phyloP scores from a whole-genome alignment of 805 yeast genomes.

The Candida maris region DNA sequence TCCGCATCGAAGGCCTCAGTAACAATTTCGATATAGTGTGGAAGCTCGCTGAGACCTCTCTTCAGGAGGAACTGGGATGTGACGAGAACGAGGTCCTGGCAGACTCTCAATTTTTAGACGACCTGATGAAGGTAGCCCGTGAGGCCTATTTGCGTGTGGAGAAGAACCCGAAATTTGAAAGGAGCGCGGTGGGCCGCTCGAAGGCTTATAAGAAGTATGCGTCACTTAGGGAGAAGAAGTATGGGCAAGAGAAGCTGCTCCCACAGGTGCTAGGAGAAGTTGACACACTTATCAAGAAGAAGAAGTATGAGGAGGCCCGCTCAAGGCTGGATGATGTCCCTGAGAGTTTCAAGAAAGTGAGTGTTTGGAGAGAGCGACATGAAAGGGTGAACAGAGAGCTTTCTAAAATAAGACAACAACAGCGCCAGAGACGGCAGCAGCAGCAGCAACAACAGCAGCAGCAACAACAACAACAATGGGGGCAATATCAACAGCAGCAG shows the following conservation, averaged over 20 bases:
- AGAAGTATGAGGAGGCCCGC: slow-evolving; percentile 37
- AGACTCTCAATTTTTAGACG: slow-evolving; percentile 18
- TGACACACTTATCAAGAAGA: slow-evolving; percentile 16
- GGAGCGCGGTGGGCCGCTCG: slow-evolving; percentile 1
- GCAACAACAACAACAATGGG: slow-evolving; percentile 46
- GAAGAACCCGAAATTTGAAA: slow-evolving; percentile 3
- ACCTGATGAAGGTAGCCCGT: slow-evolving; percentile 21
- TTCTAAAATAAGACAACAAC: slow-evolving; percentile 24
- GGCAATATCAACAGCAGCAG: slow-evolving; percentile 36
- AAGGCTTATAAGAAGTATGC: slow-evolving; percentile 11
- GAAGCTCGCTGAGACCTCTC: slow-evolving; percentile 13
- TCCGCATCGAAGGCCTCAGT: slow-evolving; percentile 9
- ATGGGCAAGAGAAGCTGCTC: slow-evolving; percentile 7
- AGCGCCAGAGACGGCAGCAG: slow-evolving; percentile 35
- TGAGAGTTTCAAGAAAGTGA: slow-evolving; percentile 37
- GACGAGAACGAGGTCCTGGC: slow-evolving; percentile 18
- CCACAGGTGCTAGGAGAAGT: slow-evolving; percentile 13
- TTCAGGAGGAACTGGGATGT: slow-evolving; percentile 20
- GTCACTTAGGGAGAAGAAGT: slow-evolving; percentile 1
- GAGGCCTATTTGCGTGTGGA: slow-evolving; percentile 21
- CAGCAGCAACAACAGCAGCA: slow-evolving; percentile 41
- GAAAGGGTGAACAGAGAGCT: slow-evolving; percentile 15
- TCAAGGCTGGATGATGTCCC: slow-evolving; percentile 33
- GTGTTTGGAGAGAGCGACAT: slow-evolving; percentile 34
- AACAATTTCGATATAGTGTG: slow-evolving; percentile 28